Percentiles rank a stretch among this genome's conserved stretches.
Conservation (phyloP, 768 basidiomycete genomes). For the Flagelloscypha sp. region DNA sequence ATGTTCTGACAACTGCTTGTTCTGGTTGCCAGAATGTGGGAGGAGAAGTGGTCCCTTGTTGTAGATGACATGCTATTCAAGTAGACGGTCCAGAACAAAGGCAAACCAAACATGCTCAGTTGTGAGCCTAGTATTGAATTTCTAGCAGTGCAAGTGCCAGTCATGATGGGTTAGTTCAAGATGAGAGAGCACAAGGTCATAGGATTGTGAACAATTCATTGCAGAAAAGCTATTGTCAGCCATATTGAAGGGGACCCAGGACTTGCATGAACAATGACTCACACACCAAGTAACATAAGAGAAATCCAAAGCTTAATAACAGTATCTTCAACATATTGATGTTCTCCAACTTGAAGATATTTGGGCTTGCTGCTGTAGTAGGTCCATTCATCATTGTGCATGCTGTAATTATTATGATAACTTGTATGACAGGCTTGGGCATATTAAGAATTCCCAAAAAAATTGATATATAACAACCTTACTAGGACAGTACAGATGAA, state of each 20-base stretch:
- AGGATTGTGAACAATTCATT: too few relatives aligned
- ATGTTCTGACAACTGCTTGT: conserved; percentile 16
- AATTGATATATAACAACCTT: background rate
- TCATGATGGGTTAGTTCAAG: too few relatives aligned
- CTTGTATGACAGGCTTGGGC: conserved; percentile 13
- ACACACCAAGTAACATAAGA: conserved; percentile 17
- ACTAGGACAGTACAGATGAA: conserved; percentile 17
- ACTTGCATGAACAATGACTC: too few relatives aligned
- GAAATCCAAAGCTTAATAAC: conserved; percentile 12
- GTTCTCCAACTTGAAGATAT: conserved; percentile 19
- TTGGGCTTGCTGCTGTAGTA: conserved; percentile 16
- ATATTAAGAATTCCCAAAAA: background rate
- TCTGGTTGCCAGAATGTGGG: conserved; percentile 19
- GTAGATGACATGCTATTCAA: conserved; percentile 14
- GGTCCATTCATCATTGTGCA: conserved; percentile 7
- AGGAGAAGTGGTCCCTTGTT: conserved; percentile 9
- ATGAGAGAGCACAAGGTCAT: too few relatives aligned
- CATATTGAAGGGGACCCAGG: too few relatives aligned
- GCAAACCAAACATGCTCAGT: conserved; percentile 24
- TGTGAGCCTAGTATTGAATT: conserved; percentile 8
- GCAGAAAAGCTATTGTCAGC: too few relatives aligned
- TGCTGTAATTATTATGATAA: conserved; percentile 17
- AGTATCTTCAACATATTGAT: conserved; percentile 17
- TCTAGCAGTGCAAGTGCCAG: too few relatives aligned
- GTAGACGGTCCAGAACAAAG: conserved; percentile 18